These are phyloP conservation scores for Yamadazyma dushanensis DNA, from an alignment of 1,139 yeast genomes.

Conservation along the genomic window DNA sequence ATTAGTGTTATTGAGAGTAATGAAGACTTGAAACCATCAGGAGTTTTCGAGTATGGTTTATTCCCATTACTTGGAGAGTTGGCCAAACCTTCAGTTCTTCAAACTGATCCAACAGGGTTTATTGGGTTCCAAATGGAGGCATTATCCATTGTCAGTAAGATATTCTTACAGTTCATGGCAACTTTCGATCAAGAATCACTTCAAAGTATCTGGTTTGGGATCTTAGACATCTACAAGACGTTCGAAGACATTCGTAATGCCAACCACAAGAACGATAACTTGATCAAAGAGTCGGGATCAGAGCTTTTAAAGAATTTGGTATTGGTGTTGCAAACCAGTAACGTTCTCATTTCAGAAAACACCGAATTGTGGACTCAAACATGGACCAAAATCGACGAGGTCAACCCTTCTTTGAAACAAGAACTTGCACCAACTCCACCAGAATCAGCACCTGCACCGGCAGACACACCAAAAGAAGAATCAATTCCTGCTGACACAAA, in stretches of 20 bases:
- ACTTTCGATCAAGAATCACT: constrained; percentile 25
- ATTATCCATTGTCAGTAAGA: constrained; percentile 66
- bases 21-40: constrained; percentile 42
- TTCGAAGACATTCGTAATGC: constrained; percentile 25
- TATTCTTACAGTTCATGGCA: constrained; percentile 55
- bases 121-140: constrained; percentile 65
- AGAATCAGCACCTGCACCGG: not conserved
- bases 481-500: not conserved
- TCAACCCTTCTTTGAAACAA: constrained; percentile 44
- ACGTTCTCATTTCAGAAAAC: constrained; percentile 23
- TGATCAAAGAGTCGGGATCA: constrained; percentile 53
- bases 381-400: constrained; percentile 44
- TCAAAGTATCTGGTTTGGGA: constrained; percentile 35
- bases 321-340: constrained; percentile 35
- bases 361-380: constrained; percentile 32
- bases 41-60: constrained; percentile 69
- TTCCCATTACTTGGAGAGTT: constrained; percentile 72
- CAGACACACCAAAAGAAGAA: not conserved
- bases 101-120: constrained; percentile 66
- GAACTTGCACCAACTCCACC: constrained; percentile 3
- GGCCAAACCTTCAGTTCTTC: constrained; percentile 64
- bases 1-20: constrained; percentile 29
- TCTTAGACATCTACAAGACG: constrained; percentile 31
- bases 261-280: constrained; percentile 35
- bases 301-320: constrained; percentile 66